Evolutionary conservation across 2,329 filamentous ascomycete genomes (phyloP).

Genomic region (Penicillium nordicum): DNA sequence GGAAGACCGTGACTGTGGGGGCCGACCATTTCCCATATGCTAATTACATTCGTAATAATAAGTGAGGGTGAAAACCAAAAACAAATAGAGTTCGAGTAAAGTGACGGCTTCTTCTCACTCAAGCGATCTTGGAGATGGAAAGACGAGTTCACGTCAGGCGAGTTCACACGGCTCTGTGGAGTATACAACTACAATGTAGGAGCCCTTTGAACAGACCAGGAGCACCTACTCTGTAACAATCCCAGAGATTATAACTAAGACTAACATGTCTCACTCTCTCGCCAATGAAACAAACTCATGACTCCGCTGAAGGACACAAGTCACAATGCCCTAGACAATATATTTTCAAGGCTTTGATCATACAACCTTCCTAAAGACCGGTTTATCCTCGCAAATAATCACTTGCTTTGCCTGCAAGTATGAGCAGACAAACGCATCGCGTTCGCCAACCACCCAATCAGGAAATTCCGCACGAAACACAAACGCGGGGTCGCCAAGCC

Average conservation of each 20-base stretch:
- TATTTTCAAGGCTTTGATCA: not conserved
- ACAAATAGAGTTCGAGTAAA: not conserved
- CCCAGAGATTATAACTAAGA: too few relatives aligned
- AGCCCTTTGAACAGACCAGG: not conserved
- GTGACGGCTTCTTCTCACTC: not conserved
- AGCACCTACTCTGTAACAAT: not conserved
- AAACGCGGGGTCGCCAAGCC: constrained; percentile 22
- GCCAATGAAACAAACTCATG: not conserved
- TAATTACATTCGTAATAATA: too few relatives aligned
- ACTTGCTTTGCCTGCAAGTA: not conserved
- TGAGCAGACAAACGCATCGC: not conserved
- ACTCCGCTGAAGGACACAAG: not conserved
- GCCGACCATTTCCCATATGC: not conserved
- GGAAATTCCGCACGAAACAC: not conserved
- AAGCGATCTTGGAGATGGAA: not conserved
- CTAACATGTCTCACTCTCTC: not conserved
- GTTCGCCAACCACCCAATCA: not conserved
- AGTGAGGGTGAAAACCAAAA: not conserved
- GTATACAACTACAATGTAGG: not conserved
- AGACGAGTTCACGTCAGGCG: not conserved
- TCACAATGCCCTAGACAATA: not conserved
- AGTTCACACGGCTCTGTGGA: not conserved
- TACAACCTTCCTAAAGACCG: too few relatives aligned
- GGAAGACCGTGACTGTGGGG: not conserved
- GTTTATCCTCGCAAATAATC: too few relatives aligned